Conservation (phyloP, 768 basidiomycete species). For the Bullera alba region DNA sequence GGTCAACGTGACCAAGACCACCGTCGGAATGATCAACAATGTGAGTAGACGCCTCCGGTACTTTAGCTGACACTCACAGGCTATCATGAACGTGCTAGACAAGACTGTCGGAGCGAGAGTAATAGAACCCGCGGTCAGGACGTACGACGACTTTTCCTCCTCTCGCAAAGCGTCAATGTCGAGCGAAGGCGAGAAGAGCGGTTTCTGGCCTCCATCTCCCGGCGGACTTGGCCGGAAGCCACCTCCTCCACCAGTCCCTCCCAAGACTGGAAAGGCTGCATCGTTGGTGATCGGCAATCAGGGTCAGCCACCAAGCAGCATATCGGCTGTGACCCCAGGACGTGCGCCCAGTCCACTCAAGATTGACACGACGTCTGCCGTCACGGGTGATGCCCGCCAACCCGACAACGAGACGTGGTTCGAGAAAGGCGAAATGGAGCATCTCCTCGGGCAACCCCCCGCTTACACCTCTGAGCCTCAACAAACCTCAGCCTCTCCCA, state of each 20-base stretch:
- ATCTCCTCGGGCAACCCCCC: no score
- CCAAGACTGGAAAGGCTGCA: no score
- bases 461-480: no score
- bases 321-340: background rate
- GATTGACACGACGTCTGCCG: background rate
- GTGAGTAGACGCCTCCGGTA: conserved; percentile 18
- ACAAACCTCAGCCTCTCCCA: background rate
- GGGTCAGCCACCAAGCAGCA: no score
- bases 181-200: no score
- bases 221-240: no score
- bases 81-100: conserved; percentile 28
- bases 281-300: no score
- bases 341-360: background rate
- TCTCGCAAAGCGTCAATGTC: background rate
- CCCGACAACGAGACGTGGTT: no score
- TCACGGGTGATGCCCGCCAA: no score
- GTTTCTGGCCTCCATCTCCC: no score
- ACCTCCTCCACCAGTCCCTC: background rate
- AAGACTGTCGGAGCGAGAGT: conserved; percentile 19
- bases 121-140: conserved; percentile 15
- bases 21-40: conserved; percentile 56
- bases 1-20: conserved; percentile 60
- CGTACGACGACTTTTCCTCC: conserved; percentile 2
- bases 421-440: no score
- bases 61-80: conserved; percentile 14